Evolutionary conservation across 164 flowering plant species (phyloP).

Genomic region (Chloranthus sessilifolius): DNA sequence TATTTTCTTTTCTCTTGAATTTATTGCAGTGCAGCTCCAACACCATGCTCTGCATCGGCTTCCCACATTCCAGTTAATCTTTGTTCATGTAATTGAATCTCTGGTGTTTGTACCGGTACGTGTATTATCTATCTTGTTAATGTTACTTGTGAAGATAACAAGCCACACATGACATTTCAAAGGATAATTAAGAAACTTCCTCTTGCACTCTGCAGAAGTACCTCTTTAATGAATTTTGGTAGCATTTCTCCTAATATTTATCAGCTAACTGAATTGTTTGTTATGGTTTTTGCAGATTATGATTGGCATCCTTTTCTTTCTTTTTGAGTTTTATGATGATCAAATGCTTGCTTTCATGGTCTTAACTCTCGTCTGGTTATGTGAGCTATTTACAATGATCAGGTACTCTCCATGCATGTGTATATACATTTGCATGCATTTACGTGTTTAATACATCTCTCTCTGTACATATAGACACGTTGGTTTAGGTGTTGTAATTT

Average conservation of each 20-base stretch:
- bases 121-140: constrained; percentile 4
- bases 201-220: background rate
- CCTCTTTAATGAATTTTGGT: background rate
- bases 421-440: background rate
- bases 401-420: constrained; percentile 47
- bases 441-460: too few relatives aligned
- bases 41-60: constrained; percentile 96
- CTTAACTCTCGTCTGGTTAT: constrained; percentile 88
- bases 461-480: too few relatives aligned
- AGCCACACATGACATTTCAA: background rate
- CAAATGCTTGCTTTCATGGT: constrained; percentile 99
- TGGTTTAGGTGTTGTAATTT: too few relatives aligned
- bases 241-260: background rate
- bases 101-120: constrained; percentile 98
- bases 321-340: constrained; percentile 98
- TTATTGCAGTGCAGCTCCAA: constrained; percentile 95
- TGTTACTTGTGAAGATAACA: background rate
- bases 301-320: constrained; percentile 96
- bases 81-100: constrained; percentile 97
- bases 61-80: constrained; percentile 95
- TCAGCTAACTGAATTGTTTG: background rate
- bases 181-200: background rate
- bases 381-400: constrained; percentile 91
- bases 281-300: constrained; percentile 64
- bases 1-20: constrained; percentile 11